Base-by-base conservation (phyloP, 139 green algal species). In the Micromonas commoda region DNA sequence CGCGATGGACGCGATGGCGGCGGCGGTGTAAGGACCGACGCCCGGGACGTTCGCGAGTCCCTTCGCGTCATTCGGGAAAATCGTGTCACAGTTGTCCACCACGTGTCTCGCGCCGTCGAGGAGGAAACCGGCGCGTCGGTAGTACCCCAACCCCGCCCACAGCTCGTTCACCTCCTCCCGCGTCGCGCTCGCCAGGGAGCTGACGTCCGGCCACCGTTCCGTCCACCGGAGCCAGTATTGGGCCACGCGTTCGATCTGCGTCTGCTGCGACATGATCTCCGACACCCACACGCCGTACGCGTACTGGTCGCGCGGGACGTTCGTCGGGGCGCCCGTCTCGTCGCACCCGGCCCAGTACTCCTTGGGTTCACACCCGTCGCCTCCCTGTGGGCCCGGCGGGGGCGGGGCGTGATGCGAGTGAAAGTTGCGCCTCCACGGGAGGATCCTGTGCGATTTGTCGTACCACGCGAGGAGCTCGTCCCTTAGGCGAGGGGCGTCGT, bases 251-350 rank as follows among this genome's bases (percentile, higher is more conserved):
- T 83, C 83, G 29, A 93, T 83, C 82, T 94, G 90, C 31, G 93
- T 97, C 84, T 98, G 94, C 84, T 98, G 94, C 33, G 91, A 86
- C 94, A 98, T 98, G n/a, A 98, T 84, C 79, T 98, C 93, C 20
- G 79, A 91, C 0, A 97, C 90, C 82, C 79, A 85, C 57, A 89
- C 85, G 4, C 54, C 83, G 76, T 98, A 98, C 9, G 94, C 91
- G 83, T 96, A 95, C 13, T 79, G 53, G 0, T 82, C 74, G 23
- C 80, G 71, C 33, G 76, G 20, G 35, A 51, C 24, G 64, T 29
- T 26, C n/a, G 39, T 28, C 16, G 13, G 6, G 6, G 60, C 24
- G 26, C 28, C 66, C 34, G 24, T 74, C 66, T 60, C 24, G n/a
- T 20, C 66, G 24, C 5, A 16, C n/a, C 34, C 66, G 33, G 16